Evolutionary conservation across 306 rosid genomes (phyloP).

Genomic region (Ormosia semicastrata): DNA sequence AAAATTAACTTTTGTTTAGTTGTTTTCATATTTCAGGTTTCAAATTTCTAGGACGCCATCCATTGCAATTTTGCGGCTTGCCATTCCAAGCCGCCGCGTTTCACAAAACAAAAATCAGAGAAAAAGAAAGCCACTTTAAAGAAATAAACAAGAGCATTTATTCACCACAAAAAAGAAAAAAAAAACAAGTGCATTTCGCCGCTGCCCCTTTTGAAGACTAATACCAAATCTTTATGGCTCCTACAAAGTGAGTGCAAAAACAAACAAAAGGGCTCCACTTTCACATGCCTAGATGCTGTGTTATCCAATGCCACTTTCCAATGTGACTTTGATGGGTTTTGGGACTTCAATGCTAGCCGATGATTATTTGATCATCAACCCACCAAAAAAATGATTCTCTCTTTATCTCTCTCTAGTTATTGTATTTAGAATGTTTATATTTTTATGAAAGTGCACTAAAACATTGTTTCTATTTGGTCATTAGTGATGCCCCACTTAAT

Average conservation of each 20-base stretch:
- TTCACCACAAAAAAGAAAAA: not conserved
- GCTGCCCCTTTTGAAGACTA: not conserved
- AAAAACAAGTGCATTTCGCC: slow-evolving; percentile 24
- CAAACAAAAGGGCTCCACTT: slow-evolving; percentile 35
- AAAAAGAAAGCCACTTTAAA: not conserved
- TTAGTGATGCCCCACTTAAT: slow-evolving; percentile 18
- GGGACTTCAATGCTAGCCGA: slow-evolving; percentile 33
- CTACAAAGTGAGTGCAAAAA: slow-evolving; percentile 23
- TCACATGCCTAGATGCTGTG: slow-evolving; percentile 49
- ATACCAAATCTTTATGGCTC: slow-evolving; percentile 16
- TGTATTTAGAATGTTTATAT: slow-evolving; percentile 22
- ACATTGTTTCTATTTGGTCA: slow-evolving; percentile 20
- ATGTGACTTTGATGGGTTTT: slow-evolving; percentile 29
- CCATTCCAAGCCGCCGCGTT: slow-evolving; percentile 42
- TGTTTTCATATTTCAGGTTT: not conserved
- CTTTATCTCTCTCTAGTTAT: not conserved
- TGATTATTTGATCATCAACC: slow-evolving; percentile 30
- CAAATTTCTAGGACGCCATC: not conserved
- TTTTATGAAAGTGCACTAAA: slow-evolving; percentile 26
- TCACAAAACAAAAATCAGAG: not conserved
- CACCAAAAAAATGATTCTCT: slow-evolving; percentile 39
- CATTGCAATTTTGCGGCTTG: not conserved
- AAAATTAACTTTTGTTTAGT: too few relatives aligned
- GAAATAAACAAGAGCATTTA: not conserved
- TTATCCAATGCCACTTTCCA: slow-evolving; percentile 41